These are phyloP conservation scores for Aegilops speltoides DNA, from an alignment of 176 grass and related monocot species.

Conservation along the genomic window DNA sequence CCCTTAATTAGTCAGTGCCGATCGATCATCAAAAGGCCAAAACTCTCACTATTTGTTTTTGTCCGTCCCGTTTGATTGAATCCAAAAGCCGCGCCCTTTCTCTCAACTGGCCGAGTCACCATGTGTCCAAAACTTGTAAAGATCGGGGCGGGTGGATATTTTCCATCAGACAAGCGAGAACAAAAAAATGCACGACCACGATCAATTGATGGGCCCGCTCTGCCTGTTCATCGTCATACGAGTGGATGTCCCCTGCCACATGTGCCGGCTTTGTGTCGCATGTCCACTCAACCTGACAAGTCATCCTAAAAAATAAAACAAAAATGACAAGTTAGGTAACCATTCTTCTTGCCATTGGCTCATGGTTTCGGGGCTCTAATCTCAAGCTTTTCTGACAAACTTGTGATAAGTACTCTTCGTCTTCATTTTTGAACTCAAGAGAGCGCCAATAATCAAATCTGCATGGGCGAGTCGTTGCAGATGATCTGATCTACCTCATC, in stretches of 20 bases:
- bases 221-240: background rate
- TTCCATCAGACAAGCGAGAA: background rate
- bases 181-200: background rate
- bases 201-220: background rate
- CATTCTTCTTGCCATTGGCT: no score
- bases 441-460: no score
- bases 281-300: no score
- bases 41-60: no score
- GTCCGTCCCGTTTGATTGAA: background rate
- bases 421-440: no score
- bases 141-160: background rate
- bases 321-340: no score
- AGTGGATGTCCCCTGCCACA: background rate
- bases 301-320: no score
- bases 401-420: no score
- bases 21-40: background rate
- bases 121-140: background rate
- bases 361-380: no score
- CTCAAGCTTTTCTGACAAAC: no score
- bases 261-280: background rate
- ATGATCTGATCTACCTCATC: no score
- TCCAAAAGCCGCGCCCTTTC: background rate
- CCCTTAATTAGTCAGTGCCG: background rate
- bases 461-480: no score
- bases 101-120: background rate